Evolutionary conservation across 2,329 filamentous ascomycete genomes (phyloP).

Genomic region (Hypoxylon sp.): DNA sequence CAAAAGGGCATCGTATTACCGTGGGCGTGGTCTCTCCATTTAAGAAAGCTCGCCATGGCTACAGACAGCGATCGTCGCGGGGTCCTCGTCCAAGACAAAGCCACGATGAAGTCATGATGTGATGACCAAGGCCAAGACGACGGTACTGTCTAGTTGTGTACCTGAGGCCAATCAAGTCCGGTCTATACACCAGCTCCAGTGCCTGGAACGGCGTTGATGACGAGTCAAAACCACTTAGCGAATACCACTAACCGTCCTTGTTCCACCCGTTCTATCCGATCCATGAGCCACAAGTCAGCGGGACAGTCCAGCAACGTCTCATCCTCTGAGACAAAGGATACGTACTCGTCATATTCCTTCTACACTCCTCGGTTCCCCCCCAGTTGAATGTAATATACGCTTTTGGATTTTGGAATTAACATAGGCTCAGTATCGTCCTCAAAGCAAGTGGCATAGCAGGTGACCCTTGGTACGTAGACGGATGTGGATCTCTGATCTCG

Average conservation of each 20-base stretch:
- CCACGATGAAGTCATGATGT: slow-evolving; percentile 34
- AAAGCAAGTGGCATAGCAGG: too few relatives aligned
- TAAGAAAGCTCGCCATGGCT: slow-evolving; percentile 10
- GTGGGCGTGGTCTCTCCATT: slow-evolving; percentile 6
- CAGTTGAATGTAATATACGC: too few relatives aligned
- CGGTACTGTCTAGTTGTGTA: slow-evolving; percentile 10
- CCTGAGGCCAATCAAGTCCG: slow-evolving; percentile 23
- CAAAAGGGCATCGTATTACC: too few relatives aligned
- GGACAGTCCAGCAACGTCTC: slow-evolving; percentile 3
- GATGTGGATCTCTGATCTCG: slow-evolving; percentile 1
- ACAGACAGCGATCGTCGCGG: slow-evolving; percentile 10
- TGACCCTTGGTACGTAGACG: neutral
- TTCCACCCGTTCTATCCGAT: slow-evolving; percentile 24
- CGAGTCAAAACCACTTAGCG: slow-evolving; percentile 15
- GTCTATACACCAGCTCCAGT: slow-evolving; percentile 4
- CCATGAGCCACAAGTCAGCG: slow-evolving; percentile 15
- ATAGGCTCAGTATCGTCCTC: too few relatives aligned
- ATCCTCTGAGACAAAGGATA: slow-evolving; percentile 10
- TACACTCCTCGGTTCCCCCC: too few relatives aligned
- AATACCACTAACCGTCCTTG: slow-evolving; percentile 11
- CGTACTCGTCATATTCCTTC: neutral
- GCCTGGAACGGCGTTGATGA: slow-evolving; percentile 16
- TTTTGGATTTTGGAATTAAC: too few relatives aligned
- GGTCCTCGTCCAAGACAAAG: slow-evolving; percentile 16
- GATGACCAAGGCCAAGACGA: slow-evolving; percentile 22